Base-by-base conservation (phyloP, 495 filamentous ascomycete species). In the Hypomontagnella monticulosa region DNA sequence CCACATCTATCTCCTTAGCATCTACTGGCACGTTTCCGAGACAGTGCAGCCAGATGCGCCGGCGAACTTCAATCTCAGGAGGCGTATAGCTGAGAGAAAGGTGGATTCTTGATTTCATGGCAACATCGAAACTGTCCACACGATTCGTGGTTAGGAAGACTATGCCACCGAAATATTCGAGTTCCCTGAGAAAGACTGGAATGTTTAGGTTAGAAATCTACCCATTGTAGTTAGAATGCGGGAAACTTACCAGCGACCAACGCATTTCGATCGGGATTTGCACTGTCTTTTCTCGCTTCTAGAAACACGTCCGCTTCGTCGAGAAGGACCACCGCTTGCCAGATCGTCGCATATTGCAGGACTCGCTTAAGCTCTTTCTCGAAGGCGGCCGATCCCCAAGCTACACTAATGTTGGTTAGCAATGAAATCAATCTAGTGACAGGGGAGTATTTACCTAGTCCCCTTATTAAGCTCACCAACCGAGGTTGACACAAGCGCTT, bases 351-450 rank as follows among this genome's bases (percentile, higher is more conserved):
- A 33, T 95, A 91, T 60, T 94, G 90, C 37, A 96, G 81, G 46
- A 96, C 89, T 66, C 89, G 88, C 60, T 88, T 89, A 18, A 97
- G 82, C 59, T 93, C 87, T 4, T 75, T 80, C 71, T 97, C 93
- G 1, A 97, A 49, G 75, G 58, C 19, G 2, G 49, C 53, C 0
- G 68, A 64, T 2, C 64, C 65, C 11, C 55, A 58, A 52, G 69
- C 8, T 11, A 53, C 12, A 57, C 71, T 73, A 12, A 9, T 20
- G 2, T 4, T 82, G n/a, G 84, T 82, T 40, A 67, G 40, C 8
- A 53, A 48, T 6, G 32, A 16, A 38, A 1, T 8, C 4, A 0
- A 51, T 4, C 18, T 3, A 10, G 5, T 46, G 15, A 16, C 27
- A 12, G 14, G 16, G 4, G 2, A 40, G 15, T 10, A 8, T 56